These are phyloP conservation scores for Nephelium lappaceum DNA, from an alignment of 345 rosid species.

Conservation along the genomic window DNA sequence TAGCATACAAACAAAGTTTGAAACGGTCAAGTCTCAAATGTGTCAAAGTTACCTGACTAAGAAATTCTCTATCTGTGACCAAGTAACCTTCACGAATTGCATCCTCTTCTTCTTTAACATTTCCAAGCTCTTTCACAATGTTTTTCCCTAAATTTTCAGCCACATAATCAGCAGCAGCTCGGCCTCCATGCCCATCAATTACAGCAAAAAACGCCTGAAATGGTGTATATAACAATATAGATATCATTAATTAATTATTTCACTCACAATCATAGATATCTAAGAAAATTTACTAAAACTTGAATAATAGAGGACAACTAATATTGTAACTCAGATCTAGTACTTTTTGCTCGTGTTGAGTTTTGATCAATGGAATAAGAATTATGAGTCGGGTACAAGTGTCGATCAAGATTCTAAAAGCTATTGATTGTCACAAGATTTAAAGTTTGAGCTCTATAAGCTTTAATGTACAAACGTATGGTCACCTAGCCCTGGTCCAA, in stretches of 20 bases:
- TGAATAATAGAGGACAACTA: no score
- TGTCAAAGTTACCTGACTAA: constrained; percentile 40
- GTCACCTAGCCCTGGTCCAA: no score
- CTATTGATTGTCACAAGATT: no score
- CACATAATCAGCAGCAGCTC: constrained; percentile 44
- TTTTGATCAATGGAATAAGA: no score
- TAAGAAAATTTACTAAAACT: no score
- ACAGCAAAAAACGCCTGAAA: constrained; percentile 50
- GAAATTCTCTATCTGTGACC: constrained; percentile 51
- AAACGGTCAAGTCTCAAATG: not conserved
- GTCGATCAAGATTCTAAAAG: no score
- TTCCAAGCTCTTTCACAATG: constrained; percentile 38
- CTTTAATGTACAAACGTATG: no score
- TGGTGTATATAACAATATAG: not conserved
- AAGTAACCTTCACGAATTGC: constrained; percentile 46
- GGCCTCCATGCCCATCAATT: constrained; percentile 62
- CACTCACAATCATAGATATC: no score
- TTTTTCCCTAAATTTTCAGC: constrained; percentile 53
- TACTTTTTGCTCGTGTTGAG: no score
- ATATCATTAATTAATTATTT: not conserved
- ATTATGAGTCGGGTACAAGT: no score
- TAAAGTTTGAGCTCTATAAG: no score
- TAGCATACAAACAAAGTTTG: not conserved
- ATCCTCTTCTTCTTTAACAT: constrained; percentile 17
- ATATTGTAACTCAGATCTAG: no score